Evolutionary conservation across 208 protist genomes (phyloP), one percentile per base, ranked within the genome.

Genomic region (Trypanosoma boissoni): DNA sequence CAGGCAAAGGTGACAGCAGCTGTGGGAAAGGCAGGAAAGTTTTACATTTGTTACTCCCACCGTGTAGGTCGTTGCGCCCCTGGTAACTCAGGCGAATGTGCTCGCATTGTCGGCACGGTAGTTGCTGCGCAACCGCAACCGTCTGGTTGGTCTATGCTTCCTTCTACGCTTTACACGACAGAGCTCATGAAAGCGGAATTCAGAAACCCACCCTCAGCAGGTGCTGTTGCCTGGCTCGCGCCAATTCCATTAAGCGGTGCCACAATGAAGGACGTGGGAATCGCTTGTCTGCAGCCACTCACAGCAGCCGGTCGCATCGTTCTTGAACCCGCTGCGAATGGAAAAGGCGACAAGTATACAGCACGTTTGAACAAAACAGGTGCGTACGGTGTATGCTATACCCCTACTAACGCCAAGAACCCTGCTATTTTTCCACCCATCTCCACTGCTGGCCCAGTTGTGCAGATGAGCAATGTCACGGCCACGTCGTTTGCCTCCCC

Each of bases 11-110:
- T 88, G n/a, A 77, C 63, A 12, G 57, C 86, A 9, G 81, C 74
- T 3, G 56, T 93, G 48, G 73, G 76, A 1, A 29, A 26, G 16
- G 68, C 75, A 14, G 85, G 83, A 3, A 76, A 48, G 21, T 95
- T 86, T 75, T 83, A 86, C 46, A 64, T 91, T 24, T 95, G 88
- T 63, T 92, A 91, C 75, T 81, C 83, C 8, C 68, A 90, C 46
- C 72, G 69, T 34, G 24, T 55, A 2, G 79, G 46, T 12, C n/a
- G 28, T 10, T 91, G 83, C 58, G 70, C 55, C 18, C 43, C 61
- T 8, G 55, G 24, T 21, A 55, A 42, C 9, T 60, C 43, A 9
- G 48, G 68, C 14, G 80, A 95, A 39, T 92, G 86, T 70, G 85
- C 88, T 18, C 74, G 89, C 2, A 72, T 91, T 12, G 77, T 95